Evolutionary conservation across 2,329 filamentous ascomycete genomes (phyloP).

Genomic region (Ophiostoma angusticollis): DNA sequence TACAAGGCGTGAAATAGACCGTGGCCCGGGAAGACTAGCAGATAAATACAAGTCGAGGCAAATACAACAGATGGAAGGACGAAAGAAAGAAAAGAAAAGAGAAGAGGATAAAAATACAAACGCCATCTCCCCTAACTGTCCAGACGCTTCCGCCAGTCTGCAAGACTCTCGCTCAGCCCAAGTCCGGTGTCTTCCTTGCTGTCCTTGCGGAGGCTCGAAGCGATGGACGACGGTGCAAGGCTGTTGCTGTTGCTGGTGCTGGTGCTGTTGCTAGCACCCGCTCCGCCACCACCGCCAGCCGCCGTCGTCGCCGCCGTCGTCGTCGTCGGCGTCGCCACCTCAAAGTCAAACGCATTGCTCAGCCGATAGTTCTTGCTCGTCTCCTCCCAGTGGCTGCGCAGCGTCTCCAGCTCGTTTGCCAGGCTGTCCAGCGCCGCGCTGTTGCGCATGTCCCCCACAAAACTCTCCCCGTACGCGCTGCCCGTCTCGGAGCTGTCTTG

Average conservation of each 20-base stretch:
- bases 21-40: too few relatives aligned
- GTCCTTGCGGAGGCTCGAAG: constrained; percentile 12
- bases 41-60: too few relatives aligned
- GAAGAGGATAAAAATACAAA: neutral
- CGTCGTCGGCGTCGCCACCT: constrained; percentile 23
- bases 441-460: constrained; percentile 41
- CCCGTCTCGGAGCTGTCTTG: constrained; percentile 47
- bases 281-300: constrained; percentile 8
- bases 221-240: constrained; percentile 4
- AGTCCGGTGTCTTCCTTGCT: constrained; percentile 31
- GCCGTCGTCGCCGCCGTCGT: neutral
- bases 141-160: constrained; percentile 68
- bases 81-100: neutral
- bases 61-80: too few relatives aligned
- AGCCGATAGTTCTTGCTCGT: constrained; percentile 92
- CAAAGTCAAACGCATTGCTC: constrained; percentile 82
- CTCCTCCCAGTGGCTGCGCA: constrained; percentile 87
- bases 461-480: constrained; percentile 46
- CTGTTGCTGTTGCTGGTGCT: neutral
- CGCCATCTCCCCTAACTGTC: constrained; percentile 29
- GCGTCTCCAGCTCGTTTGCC: constrained; percentile 79
- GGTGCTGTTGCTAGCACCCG: constrained; percentile 1
- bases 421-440: constrained; percentile 73
- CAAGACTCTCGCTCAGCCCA: constrained; percentile 57
- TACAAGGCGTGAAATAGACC: too few relatives aligned